A percentile compares a stretch with the other conserved stretches of the same genome.
phyloP scores from a whole-genome alignment of 306 rosid species.

The Inga laurina region DNA sequence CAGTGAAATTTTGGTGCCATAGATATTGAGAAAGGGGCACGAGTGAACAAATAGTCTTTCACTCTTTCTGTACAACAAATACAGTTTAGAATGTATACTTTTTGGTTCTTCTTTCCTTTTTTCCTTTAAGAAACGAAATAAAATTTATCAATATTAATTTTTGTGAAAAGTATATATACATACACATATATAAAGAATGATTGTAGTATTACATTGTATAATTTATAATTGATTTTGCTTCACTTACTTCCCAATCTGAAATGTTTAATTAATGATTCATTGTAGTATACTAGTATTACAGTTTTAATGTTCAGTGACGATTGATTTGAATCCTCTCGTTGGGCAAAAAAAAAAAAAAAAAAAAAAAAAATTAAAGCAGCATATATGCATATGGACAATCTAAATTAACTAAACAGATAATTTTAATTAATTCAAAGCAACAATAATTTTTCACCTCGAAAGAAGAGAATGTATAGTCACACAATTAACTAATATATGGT shows the following conservation, averaged over 20 bases:
- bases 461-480: neutral
- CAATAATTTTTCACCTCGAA: neutral
- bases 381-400: neutral
- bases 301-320: neutral
- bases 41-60: conserved; percentile 32
- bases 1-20: conserved; percentile 46
- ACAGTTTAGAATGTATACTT: conserved; percentile 38
- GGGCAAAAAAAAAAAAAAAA: neutral
- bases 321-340: neutral
- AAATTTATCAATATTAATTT: conserved; percentile 34
- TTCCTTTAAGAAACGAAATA: conserved; percentile 20
- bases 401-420: neutral
- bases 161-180: conserved; percentile 18
- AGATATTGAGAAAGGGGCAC: conserved; percentile 15
- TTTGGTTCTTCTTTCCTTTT: conserved; percentile 5
- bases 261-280: neutral
- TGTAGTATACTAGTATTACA: neutral
- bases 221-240: neutral
- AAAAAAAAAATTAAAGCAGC: neutral
- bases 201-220: neutral
- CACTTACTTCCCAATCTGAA: neutral
- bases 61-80: conserved; percentile 32
- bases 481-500: neutral
- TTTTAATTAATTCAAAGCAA: neutral
- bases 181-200: conserved; percentile 13